These are phyloP conservation scores for Mucor indicus DNA, from an alignment of 371 early-diverging fungal species.

Conservation along the genomic window DNA sequence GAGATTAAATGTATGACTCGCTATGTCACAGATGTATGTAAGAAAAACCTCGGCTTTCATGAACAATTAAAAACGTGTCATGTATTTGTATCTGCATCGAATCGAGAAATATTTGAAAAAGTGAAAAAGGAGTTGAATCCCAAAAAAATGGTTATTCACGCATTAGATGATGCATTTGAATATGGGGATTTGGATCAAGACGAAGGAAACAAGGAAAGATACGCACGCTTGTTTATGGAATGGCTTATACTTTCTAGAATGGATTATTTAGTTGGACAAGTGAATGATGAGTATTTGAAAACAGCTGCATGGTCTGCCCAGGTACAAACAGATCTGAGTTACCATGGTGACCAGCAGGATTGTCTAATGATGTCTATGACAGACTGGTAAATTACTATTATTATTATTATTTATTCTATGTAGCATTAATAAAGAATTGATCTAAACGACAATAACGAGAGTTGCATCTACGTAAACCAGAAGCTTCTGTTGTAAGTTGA, in stretches of 20 bases:
- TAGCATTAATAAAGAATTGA: constrained; percentile 18
- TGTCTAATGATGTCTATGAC: constrained; percentile 13
- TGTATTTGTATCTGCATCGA: constrained; percentile 27
- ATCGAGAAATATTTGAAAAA: no score
- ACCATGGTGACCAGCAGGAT: neutral
- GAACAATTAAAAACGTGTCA: constrained; percentile 11
- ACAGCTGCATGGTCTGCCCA: constrained; percentile 50
- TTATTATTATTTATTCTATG: neutral
- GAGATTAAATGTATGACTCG: constrained; percentile 18
- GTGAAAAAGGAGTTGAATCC: constrained; percentile 2
- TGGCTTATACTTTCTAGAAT: constrained; percentile 43
- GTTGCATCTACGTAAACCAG: constrained; percentile 26
- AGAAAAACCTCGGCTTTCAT: no score
- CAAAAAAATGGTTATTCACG: neutral
- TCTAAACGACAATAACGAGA: constrained; percentile 22
- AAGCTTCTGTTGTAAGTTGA: constrained; percentile 1
- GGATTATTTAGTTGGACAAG: constrained; percentile 39
- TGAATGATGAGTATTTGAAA: constrained; percentile 24
- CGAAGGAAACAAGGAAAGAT: constrained; percentile 16
- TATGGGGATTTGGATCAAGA: constrained; percentile 14
- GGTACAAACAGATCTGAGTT: constrained; percentile 29
- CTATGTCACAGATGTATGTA: constrained; percentile 19
- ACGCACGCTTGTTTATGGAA: constrained; percentile 40
- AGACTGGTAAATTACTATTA: constrained; percentile 4
- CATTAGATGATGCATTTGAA: neutral